Evolutionary conservation across 2,329 filamentous ascomycete genomes (phyloP).

Genomic region (Fulvia fulva): DNA sequence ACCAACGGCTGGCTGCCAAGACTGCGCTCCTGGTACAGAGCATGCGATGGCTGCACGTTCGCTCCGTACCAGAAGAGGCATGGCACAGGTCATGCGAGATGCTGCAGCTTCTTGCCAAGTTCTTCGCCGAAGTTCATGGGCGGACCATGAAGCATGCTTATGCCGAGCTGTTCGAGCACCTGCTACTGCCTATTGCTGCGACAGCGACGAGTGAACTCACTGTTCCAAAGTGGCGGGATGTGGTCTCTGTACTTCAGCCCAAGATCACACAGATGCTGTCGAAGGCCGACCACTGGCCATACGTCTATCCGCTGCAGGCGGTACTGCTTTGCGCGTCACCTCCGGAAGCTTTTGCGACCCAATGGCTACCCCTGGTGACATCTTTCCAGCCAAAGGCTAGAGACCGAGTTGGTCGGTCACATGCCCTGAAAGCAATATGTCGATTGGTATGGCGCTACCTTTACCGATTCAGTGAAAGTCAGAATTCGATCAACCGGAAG

Average conservation of each 20-base stretch:
- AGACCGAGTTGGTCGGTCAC: slow-evolving; percentile 71
- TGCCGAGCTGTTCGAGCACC: slow-evolving; percentile 82
- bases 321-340: slow-evolving; percentile 85
- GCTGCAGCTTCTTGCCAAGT: slow-evolving; percentile 71
- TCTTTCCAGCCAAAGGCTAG: slow-evolving; percentile 77
- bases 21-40: slow-evolving; percentile 84
- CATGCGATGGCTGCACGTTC: slow-evolving; percentile 84
- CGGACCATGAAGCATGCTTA: slow-evolving; percentile 90
- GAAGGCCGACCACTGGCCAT: slow-evolving; percentile 88
- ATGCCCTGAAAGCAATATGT: slow-evolving; percentile 84
- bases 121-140: slow-evolving; percentile 82
- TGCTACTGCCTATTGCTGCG: slow-evolving; percentile 82
- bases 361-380: slow-evolving; percentile 80
- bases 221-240: slow-evolving; percentile 79
- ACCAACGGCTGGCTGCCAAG: slow-evolving; percentile 70
- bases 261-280: slow-evolving; percentile 78
- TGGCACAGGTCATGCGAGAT: slow-evolving; percentile 91
- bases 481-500: slow-evolving; percentile 66
- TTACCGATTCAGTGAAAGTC: slow-evolving; percentile 69
- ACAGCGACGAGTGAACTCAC: slow-evolving; percentile 70
- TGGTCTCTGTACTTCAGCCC: slow-evolving; percentile 72
- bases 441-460: slow-evolving; percentile 92
- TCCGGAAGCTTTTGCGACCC: slow-evolving; percentile 73
- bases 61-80: slow-evolving; percentile 64
- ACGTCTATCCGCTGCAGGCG: slow-evolving; percentile 82